A percentile compares a stretch with the other conserved stretches of the same genome.
Conservation (phyloP, 2,329 filamentous ascomycete genomes). For the Xylaria sp. region DNA sequence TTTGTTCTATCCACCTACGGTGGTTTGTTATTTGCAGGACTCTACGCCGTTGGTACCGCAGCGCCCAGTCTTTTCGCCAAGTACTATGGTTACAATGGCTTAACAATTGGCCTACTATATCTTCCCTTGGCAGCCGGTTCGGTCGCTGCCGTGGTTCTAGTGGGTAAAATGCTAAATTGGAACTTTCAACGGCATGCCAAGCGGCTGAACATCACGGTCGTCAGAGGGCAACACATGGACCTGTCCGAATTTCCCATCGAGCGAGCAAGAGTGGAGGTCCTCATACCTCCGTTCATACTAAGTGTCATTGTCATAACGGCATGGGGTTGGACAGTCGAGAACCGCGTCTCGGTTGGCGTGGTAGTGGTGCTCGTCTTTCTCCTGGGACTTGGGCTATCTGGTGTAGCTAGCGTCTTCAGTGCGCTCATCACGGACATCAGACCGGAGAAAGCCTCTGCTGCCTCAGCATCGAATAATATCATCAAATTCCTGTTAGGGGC, state of each 20-base stretch:
- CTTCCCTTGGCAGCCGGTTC: slow-evolving; percentile 64
- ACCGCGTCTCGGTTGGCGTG: slow-evolving; percentile 60
- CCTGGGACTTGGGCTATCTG: slow-evolving; percentile 66
- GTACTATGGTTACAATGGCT: slow-evolving; percentile 61
- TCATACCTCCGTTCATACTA: slow-evolving; percentile 58
- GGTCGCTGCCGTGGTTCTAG: slow-evolving; percentile 57
- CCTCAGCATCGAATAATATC: slow-evolving; percentile 71
- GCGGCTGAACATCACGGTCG: slow-evolving; percentile 32
- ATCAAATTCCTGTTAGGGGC: slow-evolving; percentile 70
- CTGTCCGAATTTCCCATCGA: slow-evolving; percentile 40
- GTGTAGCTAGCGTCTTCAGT: slow-evolving; percentile 68
- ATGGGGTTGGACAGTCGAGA: slow-evolving; percentile 69
- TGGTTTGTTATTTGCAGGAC: slow-evolving; percentile 65
- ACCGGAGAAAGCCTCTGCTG: slow-evolving; percentile 67
- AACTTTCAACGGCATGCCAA: slow-evolving; percentile 43
- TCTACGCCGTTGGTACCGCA: slow-evolving; percentile 65
- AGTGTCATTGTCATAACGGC: slow-evolving; percentile 63
- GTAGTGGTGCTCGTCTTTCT: slow-evolving; percentile 67
- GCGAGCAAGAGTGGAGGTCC: slow-evolving; percentile 38
- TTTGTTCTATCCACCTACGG: slow-evolving; percentile 62
- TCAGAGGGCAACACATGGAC: slow-evolving; percentile 36
- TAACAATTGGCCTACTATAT: slow-evolving; percentile 64
- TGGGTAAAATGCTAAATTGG: slow-evolving; percentile 61
- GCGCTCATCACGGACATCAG: slow-evolving; percentile 72
- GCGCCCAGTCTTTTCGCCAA: slow-evolving; percentile 61